Evolutionary conservation across 169 alveolate genomes (phyloP), one percentile per base, ranked within the genome.

Genomic region (Eimeria maxima): DNA sequence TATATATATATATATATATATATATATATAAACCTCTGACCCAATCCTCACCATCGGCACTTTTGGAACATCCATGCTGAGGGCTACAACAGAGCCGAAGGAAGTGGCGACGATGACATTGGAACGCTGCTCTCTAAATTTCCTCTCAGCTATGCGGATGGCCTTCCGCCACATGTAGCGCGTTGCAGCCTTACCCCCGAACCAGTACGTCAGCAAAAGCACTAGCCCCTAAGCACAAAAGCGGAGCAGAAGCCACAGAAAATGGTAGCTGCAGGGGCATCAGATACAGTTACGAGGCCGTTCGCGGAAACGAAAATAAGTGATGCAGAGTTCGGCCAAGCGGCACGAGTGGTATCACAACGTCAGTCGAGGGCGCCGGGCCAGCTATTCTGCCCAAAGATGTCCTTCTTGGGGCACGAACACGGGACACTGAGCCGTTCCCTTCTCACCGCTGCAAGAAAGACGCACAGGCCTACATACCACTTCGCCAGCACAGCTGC

Each of bases 131-230:
- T 87, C 95, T 50, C 50, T 95, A 57, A 95, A 95, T 50, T 87
- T 90, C 96, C 90, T 95, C 87, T 95, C 97, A 14, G 97, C 97
- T 18, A 90, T 74, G 71, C 86, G 71, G 4, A 29, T n/a, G 45
- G 97, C 95, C 76, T 90, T 76, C 4, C 18, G 42, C 90, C 94
- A 53, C 97, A 95, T 95, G 84, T 57, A 87, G 27, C 84, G 97
- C 53, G 97, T 95, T 81, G 95, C 97, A 27, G 93, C 97, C 65
- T 90, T 53, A 57, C 97, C 97, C 22, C 95, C 97, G 27, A 95
- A 60, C 95, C 95, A 90, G 96, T 95, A 95, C 7, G 86, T 53
- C 10, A 80, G 90, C 38, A 65, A 81, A 24, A 95, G 86, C 71
- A 71, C 47, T 24, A 53, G 83, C 24, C 63, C 86, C 96, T 95